Base-by-base conservation (phyloP, 352 stramenopile species). In the Pythium apleroticum region DNA sequence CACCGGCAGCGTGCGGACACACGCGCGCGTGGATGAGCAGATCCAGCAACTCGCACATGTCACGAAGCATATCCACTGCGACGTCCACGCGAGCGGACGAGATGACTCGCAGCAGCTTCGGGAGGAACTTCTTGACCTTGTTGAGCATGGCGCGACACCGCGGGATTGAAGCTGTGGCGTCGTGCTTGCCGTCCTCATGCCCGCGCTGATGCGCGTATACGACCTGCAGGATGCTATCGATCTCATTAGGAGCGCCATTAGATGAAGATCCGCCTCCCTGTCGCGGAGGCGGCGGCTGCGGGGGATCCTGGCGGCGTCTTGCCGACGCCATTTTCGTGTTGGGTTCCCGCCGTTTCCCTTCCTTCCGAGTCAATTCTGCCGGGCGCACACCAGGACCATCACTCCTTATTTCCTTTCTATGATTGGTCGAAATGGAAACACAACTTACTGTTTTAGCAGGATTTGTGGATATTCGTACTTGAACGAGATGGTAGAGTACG, bases 281-380 rank as follows among this genome's bases (percentile, higher is more conserved):
- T 37, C 54, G 43, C 10, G 39, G 20, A 15, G n/a, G 20, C 5
- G 12, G 59, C 14, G 52, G 27, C 22, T 37, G 11, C 6, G 43
- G 19, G 25, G 41, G 45, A 30, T 62, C 25, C 19, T 52, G 46
- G 10, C 49, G 81, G 75, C 33, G 72, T 71, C 63, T 84, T 82
- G 8, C 81, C 83, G 27, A 77, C 68, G 20, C 76, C 80, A 68
- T 72, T 71, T 24, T 53, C 39, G 37, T 52, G 50, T 27, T 60
- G 19, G 22, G 33, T 67, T 55, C 52, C 37, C 53, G 65, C 57
- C 31, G 63, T 64, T 67, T 72, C 59, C 65, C 54, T 60, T 67
- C 53, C 20, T 52, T 50, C 30, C 33, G 20, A 22, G 24, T 39
- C 41, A 28, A 39, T 53, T 27, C 11, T 17, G 58, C 53, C 28